Evolutionary conservation across 306 rosid genomes (phyloP).

Genomic region (Oemleria cerasiformis): DNA sequence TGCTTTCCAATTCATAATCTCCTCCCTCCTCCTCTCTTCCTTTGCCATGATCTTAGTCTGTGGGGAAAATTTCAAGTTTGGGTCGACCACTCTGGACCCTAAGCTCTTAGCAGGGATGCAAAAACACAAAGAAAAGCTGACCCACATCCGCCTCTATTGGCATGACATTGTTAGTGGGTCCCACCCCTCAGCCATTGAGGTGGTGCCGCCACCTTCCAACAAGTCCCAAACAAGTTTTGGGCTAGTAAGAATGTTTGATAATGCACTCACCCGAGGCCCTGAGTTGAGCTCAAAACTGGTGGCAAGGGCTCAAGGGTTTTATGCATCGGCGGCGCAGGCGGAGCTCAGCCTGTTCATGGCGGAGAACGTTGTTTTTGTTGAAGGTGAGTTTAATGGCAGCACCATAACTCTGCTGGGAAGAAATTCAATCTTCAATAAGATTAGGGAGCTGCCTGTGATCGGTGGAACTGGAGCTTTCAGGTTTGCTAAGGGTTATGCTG

Average conservation of each 20-base stretch:
- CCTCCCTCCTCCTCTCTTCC: constrained; percentile 1
- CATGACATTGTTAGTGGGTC: constrained; percentile 21
- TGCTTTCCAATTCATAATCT: neutral
- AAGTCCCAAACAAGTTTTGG: constrained; percentile 20
- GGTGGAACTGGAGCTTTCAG: constrained; percentile 73
- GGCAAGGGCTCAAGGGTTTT: constrained; percentile 37
- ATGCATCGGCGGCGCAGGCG: constrained; percentile 20
- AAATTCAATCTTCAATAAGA: constrained; percentile 37
- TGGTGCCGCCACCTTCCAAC: constrained; percentile 20
- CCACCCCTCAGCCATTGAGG: constrained; percentile 19
- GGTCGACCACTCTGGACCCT: too few relatives aligned
- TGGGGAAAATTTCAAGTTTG: neutral
- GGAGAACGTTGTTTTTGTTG: constrained; percentile 48
- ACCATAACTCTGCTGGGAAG: constrained; percentile 54
- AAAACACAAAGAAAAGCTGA: neutral
- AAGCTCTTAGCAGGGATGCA: constrained; percentile 28
- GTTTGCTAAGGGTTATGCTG: constrained; percentile 64
- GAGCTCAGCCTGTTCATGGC: constrained; percentile 43
- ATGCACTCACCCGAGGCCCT: constrained; percentile 30
- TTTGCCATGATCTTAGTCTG: neutral
- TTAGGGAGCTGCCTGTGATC: constrained; percentile 75
- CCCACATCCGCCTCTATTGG: too few relatives aligned
- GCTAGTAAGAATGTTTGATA: constrained; percentile 25
- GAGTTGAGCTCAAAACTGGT: constrained; percentile 26
- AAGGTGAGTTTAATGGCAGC: constrained; percentile 72